phyloP scores from a whole-genome alignment of 139 green algal species.

The Chlamydomonas incerta region DNA sequence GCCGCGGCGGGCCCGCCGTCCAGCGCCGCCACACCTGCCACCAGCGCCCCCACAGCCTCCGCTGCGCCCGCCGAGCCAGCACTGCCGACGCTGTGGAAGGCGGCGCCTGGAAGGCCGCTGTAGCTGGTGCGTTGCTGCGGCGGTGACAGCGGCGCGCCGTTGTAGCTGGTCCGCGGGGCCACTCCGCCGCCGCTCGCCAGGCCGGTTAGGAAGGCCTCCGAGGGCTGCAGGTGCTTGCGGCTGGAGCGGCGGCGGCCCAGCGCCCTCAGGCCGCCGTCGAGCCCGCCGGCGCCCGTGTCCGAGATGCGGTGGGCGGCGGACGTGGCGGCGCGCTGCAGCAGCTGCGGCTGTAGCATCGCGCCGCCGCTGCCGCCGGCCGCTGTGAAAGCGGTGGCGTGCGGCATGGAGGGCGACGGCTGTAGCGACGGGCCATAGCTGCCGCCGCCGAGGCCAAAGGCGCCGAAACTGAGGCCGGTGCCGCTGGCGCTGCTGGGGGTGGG shows the following conservation, averaged over 20 bases:
- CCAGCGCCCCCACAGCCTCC: neutral
- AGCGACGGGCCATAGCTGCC: no score
- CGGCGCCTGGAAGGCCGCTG: no score
- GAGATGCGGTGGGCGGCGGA: no score
- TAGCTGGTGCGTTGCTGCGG: no score
- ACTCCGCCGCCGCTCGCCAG: neutral
- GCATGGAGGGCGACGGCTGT: neutral
- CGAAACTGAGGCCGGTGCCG: no score
- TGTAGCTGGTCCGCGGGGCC: neutral
- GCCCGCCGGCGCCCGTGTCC: neutral
- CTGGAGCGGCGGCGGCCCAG: neutral
- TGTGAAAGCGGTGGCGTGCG: no score
- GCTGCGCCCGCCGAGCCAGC: neutral
- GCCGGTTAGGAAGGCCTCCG: constrained; percentile 17
- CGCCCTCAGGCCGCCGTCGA: no score
- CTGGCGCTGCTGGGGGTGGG: no score
- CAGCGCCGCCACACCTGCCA: neutral
- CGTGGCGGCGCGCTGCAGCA: neutral
- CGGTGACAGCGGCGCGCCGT: no score
- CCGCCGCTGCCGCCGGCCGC: no score
- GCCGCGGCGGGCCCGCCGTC: neutral
- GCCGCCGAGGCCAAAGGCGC: no score
- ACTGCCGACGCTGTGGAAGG: neutral
- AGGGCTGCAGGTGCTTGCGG: constrained; percentile 31
- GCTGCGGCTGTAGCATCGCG: neutral